Evolutionary conservation across 331 rosid species (phyloP).

Genomic region (Dryas integrifolia): DNA sequence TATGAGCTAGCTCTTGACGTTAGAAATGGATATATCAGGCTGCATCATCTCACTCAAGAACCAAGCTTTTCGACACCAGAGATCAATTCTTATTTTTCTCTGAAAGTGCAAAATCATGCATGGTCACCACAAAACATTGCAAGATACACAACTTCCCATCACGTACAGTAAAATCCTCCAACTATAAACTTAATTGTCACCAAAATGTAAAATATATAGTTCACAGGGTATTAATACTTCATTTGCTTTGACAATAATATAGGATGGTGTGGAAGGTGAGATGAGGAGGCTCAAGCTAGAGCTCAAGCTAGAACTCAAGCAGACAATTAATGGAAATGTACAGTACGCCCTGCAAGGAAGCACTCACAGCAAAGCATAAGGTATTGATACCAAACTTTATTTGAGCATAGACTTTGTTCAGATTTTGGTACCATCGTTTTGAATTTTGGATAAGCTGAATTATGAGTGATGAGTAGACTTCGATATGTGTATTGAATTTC

Average conservation of each 20-base stretch:
- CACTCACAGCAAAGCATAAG: slow-evolving; percentile 46
- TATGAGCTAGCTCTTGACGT: slow-evolving; percentile 24
- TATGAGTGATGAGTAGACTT: too few relatives aligned
- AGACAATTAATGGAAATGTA: slow-evolving; percentile 59
- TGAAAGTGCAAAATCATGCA: slow-evolving; percentile 43
- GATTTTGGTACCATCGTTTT: neutral
- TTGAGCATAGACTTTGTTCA: neutral
- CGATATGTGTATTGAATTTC: too few relatives aligned
- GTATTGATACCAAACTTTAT: neutral
- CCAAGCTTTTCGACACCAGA: slow-evolving; percentile 32
- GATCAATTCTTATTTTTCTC: slow-evolving; percentile 34
- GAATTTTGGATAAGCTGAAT: neutral
- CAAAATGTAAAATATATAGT: neutral
- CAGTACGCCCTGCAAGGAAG: slow-evolving; percentile 64
- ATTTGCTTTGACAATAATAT: neutral
- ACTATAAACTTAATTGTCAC: neutral
- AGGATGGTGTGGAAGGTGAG: slow-evolving; percentile 69
- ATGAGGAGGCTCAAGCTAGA: slow-evolving; percentile 68
- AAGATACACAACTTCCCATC: neutral
- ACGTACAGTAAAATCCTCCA: neutral
- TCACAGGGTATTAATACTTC: neutral
- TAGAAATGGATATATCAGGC: slow-evolving; percentile 37
- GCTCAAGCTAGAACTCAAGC: slow-evolving; percentile 32
- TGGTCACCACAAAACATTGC: slow-evolving; percentile 39
- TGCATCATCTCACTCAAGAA: slow-evolving; percentile 36